These are phyloP conservation scores for Aspergillus kassunensis DNA, from an alignment of 495 filamentous ascomycete genomes.

Conservation along the genomic window DNA sequence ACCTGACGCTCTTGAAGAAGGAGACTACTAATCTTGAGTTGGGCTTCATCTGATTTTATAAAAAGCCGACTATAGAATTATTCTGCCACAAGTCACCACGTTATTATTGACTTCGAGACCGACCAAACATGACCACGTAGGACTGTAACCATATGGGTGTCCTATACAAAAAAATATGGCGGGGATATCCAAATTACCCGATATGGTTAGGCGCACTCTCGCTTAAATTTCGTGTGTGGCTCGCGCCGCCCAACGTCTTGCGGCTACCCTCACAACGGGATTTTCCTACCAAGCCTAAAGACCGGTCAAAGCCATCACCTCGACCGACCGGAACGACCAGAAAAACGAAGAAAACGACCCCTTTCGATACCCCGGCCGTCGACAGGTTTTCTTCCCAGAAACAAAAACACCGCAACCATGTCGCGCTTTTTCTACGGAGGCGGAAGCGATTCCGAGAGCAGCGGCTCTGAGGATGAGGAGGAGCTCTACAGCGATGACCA, in stretches of 20 bases:
- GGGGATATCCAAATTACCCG: constrained; percentile 17
- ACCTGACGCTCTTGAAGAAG: no score
- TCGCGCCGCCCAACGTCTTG: constrained; percentile 34
- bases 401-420: constrained; percentile 33
- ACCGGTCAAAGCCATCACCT: constrained; percentile 10
- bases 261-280: constrained; percentile 36
- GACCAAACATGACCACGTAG: no score
- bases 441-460: constrained; percentile 77
- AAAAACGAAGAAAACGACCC: constrained; percentile 9
- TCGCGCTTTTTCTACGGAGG: constrained; percentile 96
- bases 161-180: background rate
- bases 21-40: no score
- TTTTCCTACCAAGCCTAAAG: constrained; percentile 23
- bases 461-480: constrained; percentile 82
- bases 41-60: no score
- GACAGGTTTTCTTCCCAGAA: constrained; percentile 17
- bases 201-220: constrained; percentile 44
- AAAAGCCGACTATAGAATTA: no score
- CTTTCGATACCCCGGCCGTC: constrained; percentile 12
- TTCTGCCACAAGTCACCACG: no score
- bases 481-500: constrained; percentile 79
- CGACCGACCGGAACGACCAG: constrained; percentile 5
- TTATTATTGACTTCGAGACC: no score
- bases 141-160: no score
- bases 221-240: constrained; percentile 53